A percentile compares a stretch with the other conserved stretches of the same genome.
Conservation (phyloP, 805 yeast species). For the Candida pini region DNA sequence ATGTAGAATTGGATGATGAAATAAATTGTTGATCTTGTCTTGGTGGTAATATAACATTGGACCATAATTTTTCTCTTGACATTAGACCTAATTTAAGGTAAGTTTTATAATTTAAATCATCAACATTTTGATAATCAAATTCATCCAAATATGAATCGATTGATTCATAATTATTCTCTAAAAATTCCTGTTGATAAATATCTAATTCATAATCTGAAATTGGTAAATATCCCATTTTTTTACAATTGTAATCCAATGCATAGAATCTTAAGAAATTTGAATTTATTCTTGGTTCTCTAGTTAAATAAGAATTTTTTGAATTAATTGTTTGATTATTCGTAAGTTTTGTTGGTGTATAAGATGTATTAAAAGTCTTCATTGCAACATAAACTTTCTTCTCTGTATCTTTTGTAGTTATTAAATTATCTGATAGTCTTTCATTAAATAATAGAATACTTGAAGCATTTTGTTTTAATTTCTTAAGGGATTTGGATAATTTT, state of each 20-base stretch:
- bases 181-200: slow-evolving; percentile 21
- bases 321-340: not conserved
- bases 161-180: slow-evolving; percentile 18
- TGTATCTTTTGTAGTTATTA: slow-evolving; percentile 7
- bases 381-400: slow-evolving; percentile 4
- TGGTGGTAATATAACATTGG: slow-evolving; percentile 47
- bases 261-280: slow-evolving; percentile 43
- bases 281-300: slow-evolving; percentile 47
- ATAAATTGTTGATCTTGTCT: slow-evolving; percentile 41
- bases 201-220: slow-evolving; percentile 31
- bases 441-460: slow-evolving; percentile 11
- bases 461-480: slow-evolving; percentile 7
- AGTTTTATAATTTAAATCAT: slow-evolving; percentile 7
- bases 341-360: slow-evolving; percentile 4
- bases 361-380: slow-evolving; percentile 13
- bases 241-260: slow-evolving; percentile 42
- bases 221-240: slow-evolving; percentile 29
- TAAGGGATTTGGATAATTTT: slow-evolving; percentile 9
- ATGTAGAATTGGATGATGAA: not conserved
- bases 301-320: slow-evolving; percentile 1
- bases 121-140: slow-evolving; percentile 9
- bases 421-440: slow-evolving; percentile 13
- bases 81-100: slow-evolving; percentile 32
- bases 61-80: slow-evolving; percentile 49
- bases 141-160: slow-evolving; percentile 24